Percentiles rank a stretch among this genome's conserved stretches.
Conservation (phyloP, 768 basidiomycete species). For the Russula earlei region DNA sequence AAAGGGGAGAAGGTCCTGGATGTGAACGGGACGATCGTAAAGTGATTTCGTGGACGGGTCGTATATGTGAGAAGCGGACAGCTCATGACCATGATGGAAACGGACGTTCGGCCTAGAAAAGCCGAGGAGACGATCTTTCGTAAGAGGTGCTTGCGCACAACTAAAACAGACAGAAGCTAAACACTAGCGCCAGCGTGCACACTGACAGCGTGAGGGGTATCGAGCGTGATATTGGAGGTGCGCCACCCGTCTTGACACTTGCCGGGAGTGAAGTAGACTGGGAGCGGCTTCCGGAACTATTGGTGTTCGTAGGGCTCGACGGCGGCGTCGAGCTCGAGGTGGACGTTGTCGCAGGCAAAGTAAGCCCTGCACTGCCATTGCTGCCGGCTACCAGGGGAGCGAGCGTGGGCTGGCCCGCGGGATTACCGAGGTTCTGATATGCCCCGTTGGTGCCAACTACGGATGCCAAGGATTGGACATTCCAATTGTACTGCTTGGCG, state of each 20-base stretch:
- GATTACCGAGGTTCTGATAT: constrained; percentile 5
- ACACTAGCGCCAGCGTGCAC: not conserved
- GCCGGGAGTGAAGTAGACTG: not conserved
- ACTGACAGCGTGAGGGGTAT: not conserved
- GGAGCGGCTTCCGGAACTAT: not conserved
- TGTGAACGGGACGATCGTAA: not conserved
- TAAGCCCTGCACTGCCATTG: constrained; percentile 6
- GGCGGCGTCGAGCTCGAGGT: not conserved
- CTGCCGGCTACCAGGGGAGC: constrained; percentile 5
- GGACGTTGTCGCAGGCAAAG: not conserved
- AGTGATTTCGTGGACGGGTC: not conserved
- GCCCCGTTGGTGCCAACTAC: constrained; percentile 17
- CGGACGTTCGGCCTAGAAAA: not conserved
- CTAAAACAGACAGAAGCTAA: not conserved
- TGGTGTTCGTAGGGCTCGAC: not conserved
- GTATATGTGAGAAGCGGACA: not conserved
- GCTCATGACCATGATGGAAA: not conserved
- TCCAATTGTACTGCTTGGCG: constrained; percentile 66
- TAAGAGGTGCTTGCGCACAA: not conserved
- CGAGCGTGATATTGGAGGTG: not conserved
- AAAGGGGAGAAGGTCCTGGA: not conserved
- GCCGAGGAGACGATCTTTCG: too few relatives aligned
- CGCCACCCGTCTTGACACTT: not conserved
- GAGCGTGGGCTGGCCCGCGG: not conserved
- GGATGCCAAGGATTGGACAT: constrained; percentile 43